Percentiles rank a stretch among this genome's conserved stretches.
These are phyloP conservation scores for Isabelozyma pseudorhagii DNA, from an alignment of 805 yeast species.

Conservation along the genomic window DNA sequence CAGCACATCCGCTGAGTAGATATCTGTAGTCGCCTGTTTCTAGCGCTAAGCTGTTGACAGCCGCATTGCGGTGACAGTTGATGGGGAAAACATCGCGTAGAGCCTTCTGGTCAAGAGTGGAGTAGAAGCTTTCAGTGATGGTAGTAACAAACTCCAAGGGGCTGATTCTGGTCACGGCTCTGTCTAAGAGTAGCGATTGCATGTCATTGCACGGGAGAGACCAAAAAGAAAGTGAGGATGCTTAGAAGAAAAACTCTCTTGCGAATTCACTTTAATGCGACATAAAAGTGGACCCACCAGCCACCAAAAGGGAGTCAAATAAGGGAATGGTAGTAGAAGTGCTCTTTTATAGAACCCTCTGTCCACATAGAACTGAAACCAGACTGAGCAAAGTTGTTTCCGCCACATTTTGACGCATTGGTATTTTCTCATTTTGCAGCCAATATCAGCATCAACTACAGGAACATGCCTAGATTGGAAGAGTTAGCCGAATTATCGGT, in stretches of 20 bases:
- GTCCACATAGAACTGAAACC: too few species aligned
- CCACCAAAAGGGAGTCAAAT: neutral
- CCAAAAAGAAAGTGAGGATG: neutral
- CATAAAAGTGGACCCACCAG: too few species aligned
- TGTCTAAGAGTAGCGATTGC: slow-evolving; percentile 38
- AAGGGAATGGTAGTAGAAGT: neutral
- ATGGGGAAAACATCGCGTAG: slow-evolving; percentile 31
- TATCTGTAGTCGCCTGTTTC: slow-evolving; percentile 46
- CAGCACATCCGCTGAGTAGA: slow-evolving; percentile 71
- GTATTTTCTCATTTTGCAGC: too few species aligned
- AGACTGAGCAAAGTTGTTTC: too few species aligned
- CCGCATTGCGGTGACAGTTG: slow-evolving; percentile 47
- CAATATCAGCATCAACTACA: too few species aligned
- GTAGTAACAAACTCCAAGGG: slow-evolving; percentile 34
- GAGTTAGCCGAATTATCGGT: too few species aligned
- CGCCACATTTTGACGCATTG: too few species aligned
- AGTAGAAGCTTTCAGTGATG: slow-evolving; percentile 34
- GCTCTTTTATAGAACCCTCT: too few species aligned
- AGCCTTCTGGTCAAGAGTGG: slow-evolving; percentile 20
- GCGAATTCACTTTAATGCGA: too few species aligned
- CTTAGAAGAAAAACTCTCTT: neutral
- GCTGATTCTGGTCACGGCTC: slow-evolving; percentile 23
- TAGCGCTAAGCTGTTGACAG: slow-evolving; percentile 56
- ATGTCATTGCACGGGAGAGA: slow-evolving; percentile 13
- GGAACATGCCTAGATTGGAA: too few species aligned